phyloP scores from a whole-genome alignment of 2,329 filamentous ascomycete species.

The Xylariaceae sp. region DNA sequence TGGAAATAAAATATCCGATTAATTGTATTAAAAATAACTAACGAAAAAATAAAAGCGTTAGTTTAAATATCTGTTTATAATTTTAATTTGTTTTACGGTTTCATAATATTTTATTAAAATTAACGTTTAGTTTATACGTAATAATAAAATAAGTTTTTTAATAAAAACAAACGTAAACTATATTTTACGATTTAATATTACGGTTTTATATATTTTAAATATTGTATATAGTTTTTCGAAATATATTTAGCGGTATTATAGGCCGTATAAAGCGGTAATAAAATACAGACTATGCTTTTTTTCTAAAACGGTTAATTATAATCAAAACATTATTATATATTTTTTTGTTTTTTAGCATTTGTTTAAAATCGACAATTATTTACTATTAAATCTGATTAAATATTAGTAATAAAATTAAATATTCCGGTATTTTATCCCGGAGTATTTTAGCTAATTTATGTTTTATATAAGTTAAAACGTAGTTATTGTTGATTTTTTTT shows the following conservation, averaged over 20 bases:
- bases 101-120: too few species aligned
- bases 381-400: background rate
- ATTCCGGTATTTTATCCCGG: background rate
- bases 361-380: background rate
- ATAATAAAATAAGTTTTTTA: too few species aligned
- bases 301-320: background rate
- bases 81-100: too few species aligned
- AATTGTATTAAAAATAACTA: background rate
- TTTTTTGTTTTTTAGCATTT: background rate
- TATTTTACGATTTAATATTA: too few species aligned
- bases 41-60: background rate
- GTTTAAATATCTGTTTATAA: too few species aligned
- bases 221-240: too few species aligned
- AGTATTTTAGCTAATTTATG: background rate
- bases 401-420: background rate
- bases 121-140: too few species aligned
- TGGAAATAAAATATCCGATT: background rate
- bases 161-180: too few species aligned
- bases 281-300: too few species aligned
- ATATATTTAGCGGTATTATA: too few species aligned
- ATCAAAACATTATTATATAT: background rate
- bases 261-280: too few species aligned
- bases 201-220: too few species aligned
- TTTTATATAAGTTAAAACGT: background rate
- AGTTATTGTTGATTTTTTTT: background rate